Evolutionary conservation across 805 yeast species (phyloP), one percentile per base, ranked within the genome.

Genomic region (Cyberlindnera xishuangbannaensis): DNA sequence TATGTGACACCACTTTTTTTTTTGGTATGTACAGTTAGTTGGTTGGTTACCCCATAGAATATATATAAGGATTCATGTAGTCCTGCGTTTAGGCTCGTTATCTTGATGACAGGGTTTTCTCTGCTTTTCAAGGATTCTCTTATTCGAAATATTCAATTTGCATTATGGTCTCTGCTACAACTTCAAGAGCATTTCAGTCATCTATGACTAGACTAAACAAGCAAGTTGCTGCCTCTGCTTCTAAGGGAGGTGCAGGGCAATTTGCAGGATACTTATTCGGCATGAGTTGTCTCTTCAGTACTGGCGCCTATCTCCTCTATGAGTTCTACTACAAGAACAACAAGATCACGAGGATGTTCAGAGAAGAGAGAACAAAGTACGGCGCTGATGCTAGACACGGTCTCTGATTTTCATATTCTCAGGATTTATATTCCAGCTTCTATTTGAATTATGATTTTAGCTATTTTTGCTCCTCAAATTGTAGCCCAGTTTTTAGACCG

Each of bases 111-210:
- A n/a, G n/a, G n/a, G n/a, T n/a, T n/a, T n/a, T n/a, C n/a, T n/a
- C n/a, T n/a, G n/a, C n/a, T n/a, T n/a, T n/a, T n/a, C n/a, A n/a
- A n/a, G n/a, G n/a, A n/a, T n/a, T n/a, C n/a, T n/a, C n/a, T n/a
- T n/a, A n/a, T n/a, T n/a, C n/a, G n/a, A n/a, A n/a, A n/a, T n/a
- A n/a, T n/a, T 24, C 23, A 9, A 20, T 12, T 20, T 20, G 11
- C 22, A 36, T n/a, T n/a, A 51, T 51, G 56, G 56, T 51, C n/a
- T 44, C 53, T 17, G 34, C 42, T 18, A 40, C 56, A 13, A 15
- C 42, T 7, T 25, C 39, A 19, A 48, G 47, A 44, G 37, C 41
- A 12, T 42, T 52, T 33, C 53, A 48, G 27, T 31, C 39, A 12
- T 44, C 57, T 13, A 27, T 45, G 19, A 16, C 36, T 6, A 42